A percentile compares a stretch with the other conserved stretches of the same genome.
Evolutionary conservation across 345 rosid genomes (phyloP).

Genomic region (Melastoma malabathricum): DNA sequence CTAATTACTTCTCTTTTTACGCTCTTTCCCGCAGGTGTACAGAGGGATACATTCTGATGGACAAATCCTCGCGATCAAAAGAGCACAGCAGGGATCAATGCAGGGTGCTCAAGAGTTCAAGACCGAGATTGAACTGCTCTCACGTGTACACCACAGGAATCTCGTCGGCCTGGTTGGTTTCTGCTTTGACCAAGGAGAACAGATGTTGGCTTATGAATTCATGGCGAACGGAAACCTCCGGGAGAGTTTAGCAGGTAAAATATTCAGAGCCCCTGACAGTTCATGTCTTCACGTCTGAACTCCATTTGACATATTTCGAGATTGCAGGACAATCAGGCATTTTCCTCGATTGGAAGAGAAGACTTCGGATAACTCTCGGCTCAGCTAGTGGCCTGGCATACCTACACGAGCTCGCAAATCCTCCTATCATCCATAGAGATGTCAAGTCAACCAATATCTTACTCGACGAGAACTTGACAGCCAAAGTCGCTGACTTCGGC

Average conservation of each 20-base stretch:
- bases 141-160: conserved; percentile 93
- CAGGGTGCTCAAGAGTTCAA: conserved; percentile 92
- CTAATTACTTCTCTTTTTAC: not conserved
- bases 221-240: conserved; percentile 80
- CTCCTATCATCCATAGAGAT: conserved; percentile 24
- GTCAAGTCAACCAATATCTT: conserved; percentile 18
- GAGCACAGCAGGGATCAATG: conserved; percentile 87
- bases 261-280: not conserved
- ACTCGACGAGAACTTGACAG: conserved; percentile 13
- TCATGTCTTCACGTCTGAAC: not conserved
- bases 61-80: conserved; percentile 72
- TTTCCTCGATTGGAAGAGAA: conserved; percentile 14
- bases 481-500: conserved; percentile 24
- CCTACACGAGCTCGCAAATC: conserved; percentile 21
- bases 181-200: conserved; percentile 88
- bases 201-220: conserved; percentile 81
- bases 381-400: conserved; percentile 22
- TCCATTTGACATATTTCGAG: not conserved
- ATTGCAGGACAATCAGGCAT: conserved; percentile 13
- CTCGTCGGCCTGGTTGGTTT: conserved; percentile 84
- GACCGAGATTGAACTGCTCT: conserved; percentile 91
- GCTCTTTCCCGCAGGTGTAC: conserved; percentile 42
- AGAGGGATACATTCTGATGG: conserved; percentile 71
- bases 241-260: conserved; percentile 61
- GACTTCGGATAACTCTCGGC: conserved; percentile 14